A percentile compares a stretch with the other conserved stretches of the same genome.
phyloP scores from a whole-genome alignment of 495 filamentous ascomycete genomes.

The Aspergillus homomorphus region DNA sequence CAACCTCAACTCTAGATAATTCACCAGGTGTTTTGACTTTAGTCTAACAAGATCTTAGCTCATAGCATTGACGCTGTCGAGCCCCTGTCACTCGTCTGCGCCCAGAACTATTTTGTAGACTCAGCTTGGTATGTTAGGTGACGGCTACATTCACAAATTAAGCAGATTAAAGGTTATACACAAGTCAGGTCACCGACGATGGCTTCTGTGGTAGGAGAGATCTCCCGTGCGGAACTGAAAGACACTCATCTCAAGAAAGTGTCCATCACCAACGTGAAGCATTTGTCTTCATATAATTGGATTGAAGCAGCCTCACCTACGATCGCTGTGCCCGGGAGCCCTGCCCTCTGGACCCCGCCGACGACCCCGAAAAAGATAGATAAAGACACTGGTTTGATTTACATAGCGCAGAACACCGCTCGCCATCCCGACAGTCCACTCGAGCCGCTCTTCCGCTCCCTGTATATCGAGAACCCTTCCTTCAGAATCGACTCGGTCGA shows the following conservation, averaged over 20 bases:
- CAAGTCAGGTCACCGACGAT: too few species aligned
- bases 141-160: too few species aligned
- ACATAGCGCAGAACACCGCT: constrained; percentile 24
- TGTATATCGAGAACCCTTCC: constrained; percentile 39
- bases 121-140: too few species aligned
- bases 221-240: too few species aligned
- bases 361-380: background rate
- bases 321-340: constrained; percentile 26
- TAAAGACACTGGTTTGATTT: constrained; percentile 20
- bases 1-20: too few species aligned
- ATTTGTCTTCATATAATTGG: constrained; percentile 52
- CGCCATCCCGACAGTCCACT: constrained; percentile 36
- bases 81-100: too few species aligned
- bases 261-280: constrained; percentile 37
- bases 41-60: too few species aligned
- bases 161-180: too few species aligned
- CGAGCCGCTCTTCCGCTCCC: constrained; percentile 50
- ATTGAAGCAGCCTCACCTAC: constrained; percentile 30
- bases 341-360: constrained; percentile 17
- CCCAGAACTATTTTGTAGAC: too few species aligned
- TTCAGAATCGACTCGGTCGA: constrained; percentile 43
- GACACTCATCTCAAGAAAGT: background rate
- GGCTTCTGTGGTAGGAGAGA: too few species aligned
- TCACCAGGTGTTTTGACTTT: too few species aligned
- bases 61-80: too few species aligned